Evolutionary conservation across 352 stramenopile genomes (phyloP), one percentile per base, ranked within the genome.

Genomic region (Globisporangium uncinulatum): DNA sequence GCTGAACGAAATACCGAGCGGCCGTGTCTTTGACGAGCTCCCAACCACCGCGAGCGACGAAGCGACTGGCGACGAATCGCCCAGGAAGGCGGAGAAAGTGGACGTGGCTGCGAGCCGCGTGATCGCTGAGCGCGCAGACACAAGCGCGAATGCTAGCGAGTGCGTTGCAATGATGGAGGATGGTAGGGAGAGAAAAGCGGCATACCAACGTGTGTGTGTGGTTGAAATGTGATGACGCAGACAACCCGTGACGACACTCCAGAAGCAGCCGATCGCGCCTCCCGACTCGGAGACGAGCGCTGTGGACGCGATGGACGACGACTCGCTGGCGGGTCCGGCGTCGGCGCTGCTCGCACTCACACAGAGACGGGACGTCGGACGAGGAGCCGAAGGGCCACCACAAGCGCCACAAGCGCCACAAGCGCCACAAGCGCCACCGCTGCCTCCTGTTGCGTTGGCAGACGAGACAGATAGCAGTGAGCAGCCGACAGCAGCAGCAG

Each of bases 21-120:
- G 77, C 29, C 72, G 74, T 7, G 68, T 75, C 50, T 92, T 86
- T 49, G 82, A 92, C 59, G 54, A 65, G 20, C 52, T 52, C 1
- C 75, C 74, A 1, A 17, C 14, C 32, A 70, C 81, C 36, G 36
- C 44, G 15, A 53, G 54, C 39, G 34, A 34, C 8, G 42, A 47
- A 47, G 19, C 43, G 21, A 21, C 5, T 24, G 41, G 41, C 41
- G 17, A n/a, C 47, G 72, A 84, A 47, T 70, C 69, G n/a, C 50
- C 87, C 42, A 73, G 87, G 54, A 89, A 86, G 54, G 69, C 70
- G 20, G 84, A 84, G 34, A 39, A 29, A 10, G 43, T 1, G 19
- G 43, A 48, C 43, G 43, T 20, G 2, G 39, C 43, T 48, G n/a
- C 19, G 43, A 48, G 43, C 43, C 43, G 29, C n/a, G 19, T 29